Percentiles rank a stretch among this genome's conserved stretches.
Evolutionary conservation across 2,329 filamentous ascomycete genomes (phyloP).

Genomic region (Aspergillus clavatus): DNA sequence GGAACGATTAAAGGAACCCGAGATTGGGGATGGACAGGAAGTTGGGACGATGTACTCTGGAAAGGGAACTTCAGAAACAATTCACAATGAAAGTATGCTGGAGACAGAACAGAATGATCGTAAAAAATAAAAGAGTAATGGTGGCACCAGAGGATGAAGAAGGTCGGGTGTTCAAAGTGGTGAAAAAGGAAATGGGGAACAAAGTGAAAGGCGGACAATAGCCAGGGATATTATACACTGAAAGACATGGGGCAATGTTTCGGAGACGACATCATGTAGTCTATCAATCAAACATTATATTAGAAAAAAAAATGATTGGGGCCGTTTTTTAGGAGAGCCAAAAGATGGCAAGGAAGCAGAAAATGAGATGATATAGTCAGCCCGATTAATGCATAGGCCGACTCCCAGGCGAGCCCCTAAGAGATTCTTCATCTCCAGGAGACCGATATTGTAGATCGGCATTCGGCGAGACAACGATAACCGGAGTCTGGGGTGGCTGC

Average conservation of each 20-base stretch:
- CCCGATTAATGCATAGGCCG: conserved; percentile 24
- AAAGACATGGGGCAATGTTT: conserved; percentile 18
- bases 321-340: conserved; percentile 1
- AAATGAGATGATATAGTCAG: conserved; percentile 10
- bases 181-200: conserved; percentile 2
- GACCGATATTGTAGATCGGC: conserved; percentile 19
- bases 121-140: neutral
- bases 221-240: conserved; percentile 18
- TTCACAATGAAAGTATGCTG: neutral
- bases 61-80: conserved; percentile 4
- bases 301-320: conserved; percentile 13
- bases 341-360: neutral
- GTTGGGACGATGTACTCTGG: conserved; percentile 10
- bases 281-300: conserved; percentile 33
- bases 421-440: conserved; percentile 16
- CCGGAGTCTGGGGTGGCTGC: conserved; percentile 24
- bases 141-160: neutral
- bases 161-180: neutral
- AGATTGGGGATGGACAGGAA: conserved; percentile 6
- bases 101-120: neutral
- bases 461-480: conserved; percentile 34
- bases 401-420: conserved; percentile 19
- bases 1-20: conserved; percentile 1
- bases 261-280: conserved; percentile 26
- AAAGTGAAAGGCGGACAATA: neutral